Base-by-base conservation (phyloP, 148 eudicot genomes). In the Nepenthes mirabilis region DNA sequence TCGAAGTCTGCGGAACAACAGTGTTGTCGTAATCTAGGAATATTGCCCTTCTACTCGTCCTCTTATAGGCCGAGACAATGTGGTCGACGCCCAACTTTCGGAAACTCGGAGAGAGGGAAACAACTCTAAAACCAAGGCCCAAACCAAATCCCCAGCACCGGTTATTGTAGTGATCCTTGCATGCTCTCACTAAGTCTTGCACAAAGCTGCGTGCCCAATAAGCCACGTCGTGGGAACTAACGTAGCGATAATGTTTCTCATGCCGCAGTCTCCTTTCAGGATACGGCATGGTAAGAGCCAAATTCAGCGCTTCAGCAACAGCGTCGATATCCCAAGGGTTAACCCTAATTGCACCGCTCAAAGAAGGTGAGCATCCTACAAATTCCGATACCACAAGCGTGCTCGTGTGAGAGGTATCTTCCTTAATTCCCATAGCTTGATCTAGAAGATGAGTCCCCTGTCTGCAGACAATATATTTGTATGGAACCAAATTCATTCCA, bases 91-190 rank as follows among this genome's bases (percentile, higher is more conserved):
- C 69, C 69, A 90, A 65, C 74, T 84, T 90, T 56, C 89, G 80
- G 70, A 90, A 87, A 72, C 75, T 80, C 2, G 91, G 97, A 74
- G 86, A 86, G 12, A 90, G 91, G 12, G 97, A 80, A 54, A 87
- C 85, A 34, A 90, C 91, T 74, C 97, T 74, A 63, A 87, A 90
- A 67, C 91, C 71, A 32, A 90, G 75, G 50, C 97, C 97, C 49
- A 90, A 70, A 55, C 95, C 97, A 59, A 90, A 87, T 36, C 95
- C 95, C 95, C 97, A 90, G 36, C 95, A 90, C 6, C 95, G 82
- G 58, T 83, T 76, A 35, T 75, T 75, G 56, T 82, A 86, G 48
- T 90, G 97, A 60, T 79, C 87, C 63, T 82, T 82, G 74, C 91
- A 84, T 9, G 95, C 83, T 65, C 95, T 82, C 64, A 82, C 89